Evolutionary conservation across 441 rosid species (phyloP).

Genomic region (Flueggea neowawraea): DNA sequence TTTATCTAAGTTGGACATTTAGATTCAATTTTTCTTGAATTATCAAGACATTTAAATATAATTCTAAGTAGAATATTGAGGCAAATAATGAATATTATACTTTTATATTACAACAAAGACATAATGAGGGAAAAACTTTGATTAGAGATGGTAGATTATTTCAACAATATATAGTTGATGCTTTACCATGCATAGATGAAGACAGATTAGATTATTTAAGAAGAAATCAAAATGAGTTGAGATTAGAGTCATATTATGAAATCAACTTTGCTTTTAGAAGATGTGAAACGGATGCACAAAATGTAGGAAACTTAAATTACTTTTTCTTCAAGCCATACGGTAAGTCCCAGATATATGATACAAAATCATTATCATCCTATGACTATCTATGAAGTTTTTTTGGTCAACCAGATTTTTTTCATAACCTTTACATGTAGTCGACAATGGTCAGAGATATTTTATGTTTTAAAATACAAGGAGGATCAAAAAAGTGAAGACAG

Average conservation of each 20-base stretch:
- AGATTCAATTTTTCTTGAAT: too few relatives aligned
- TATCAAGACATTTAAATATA: too few relatives aligned
- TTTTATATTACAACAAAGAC: neutral
- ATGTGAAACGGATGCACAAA: neutral
- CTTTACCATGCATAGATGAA: neutral
- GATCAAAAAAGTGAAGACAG: slow-evolving; percentile 6
- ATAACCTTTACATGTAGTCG: slow-evolving; percentile 1
- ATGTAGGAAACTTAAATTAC: neutral
- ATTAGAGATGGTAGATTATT: neutral
- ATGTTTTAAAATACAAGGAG: neutral
- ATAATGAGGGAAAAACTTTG: neutral
- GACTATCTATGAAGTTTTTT: neutral
- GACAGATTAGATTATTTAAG: neutral
- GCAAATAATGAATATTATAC: neutral
- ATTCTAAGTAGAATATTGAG: too few relatives aligned
- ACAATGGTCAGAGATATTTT: slow-evolving; percentile 4
- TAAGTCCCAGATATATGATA: neutral
- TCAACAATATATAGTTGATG: slow-evolving; percentile 13
- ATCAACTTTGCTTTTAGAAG: slow-evolving; percentile 3
- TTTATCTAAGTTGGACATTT: too few relatives aligned
- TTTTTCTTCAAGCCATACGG: neutral
- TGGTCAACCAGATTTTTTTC: neutral
- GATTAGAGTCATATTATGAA: neutral
- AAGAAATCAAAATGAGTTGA: neutral
- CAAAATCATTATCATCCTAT: slow-evolving; percentile 3